Percentiles rank a stretch among this genome's conserved stretches.
phyloP scores from a whole-genome alignment of 805 yeast genomes.

The Ogataea sp. region DNA sequence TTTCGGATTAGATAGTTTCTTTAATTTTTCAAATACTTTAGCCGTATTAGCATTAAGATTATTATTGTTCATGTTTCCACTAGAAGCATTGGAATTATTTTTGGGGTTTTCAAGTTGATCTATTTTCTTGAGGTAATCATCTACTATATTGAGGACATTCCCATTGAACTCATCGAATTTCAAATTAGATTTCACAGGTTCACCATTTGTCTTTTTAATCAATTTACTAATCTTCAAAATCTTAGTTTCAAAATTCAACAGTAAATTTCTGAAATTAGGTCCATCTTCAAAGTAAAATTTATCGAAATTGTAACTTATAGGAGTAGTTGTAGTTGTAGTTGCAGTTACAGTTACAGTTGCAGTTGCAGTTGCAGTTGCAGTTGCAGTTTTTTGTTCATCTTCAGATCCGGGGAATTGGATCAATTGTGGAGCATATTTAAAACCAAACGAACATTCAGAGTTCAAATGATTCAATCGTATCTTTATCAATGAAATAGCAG shows the following conservation, averaged over 20 bases:
- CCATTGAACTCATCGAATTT: neutral
- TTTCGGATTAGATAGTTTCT: neutral
- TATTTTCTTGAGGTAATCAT: too few species aligned
- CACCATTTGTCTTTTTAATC: constrained; percentile 10
- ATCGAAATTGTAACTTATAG: too few species aligned
- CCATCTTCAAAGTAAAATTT: constrained; percentile 30
- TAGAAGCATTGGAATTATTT: neutral
- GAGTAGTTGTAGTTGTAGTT: neutral
- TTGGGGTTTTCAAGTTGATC: too few species aligned
- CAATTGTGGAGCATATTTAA: too few species aligned
- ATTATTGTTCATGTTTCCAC: neutral
- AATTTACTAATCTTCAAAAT: constrained; percentile 13
- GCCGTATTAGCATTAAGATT: too few species aligned
- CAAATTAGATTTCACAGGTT: constrained; percentile 2
- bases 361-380: neutral
- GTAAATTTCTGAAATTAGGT: constrained; percentile 22
- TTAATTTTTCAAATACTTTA: too few species aligned
- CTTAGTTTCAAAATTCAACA: constrained; percentile 18
- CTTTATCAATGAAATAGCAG: too few species aligned
- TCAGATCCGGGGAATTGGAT: neutral
- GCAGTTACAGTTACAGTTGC: too few species aligned
- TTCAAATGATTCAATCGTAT: too few species aligned
- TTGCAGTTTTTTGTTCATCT: too few species aligned
- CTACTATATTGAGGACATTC: neutral
- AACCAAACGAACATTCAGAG: too few species aligned